A percentile compares a stretch with the other conserved stretches of the same genome.
Conservation (phyloP, 1,284 basidiomycete genomes). For the Heterobasidion annosum region DNA sequence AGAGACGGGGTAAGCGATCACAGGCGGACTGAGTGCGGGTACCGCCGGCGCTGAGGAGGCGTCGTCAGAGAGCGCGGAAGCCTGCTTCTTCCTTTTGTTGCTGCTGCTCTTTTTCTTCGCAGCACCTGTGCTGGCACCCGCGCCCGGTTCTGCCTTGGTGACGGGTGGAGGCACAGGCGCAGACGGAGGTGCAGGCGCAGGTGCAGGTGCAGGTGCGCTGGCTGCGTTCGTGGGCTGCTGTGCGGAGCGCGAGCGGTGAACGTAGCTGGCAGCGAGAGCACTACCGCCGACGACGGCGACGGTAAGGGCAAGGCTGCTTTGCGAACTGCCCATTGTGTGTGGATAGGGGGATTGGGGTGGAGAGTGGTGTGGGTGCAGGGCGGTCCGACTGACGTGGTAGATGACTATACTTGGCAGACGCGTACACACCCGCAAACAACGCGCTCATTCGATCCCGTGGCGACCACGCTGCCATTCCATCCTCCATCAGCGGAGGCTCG, state of each 20-base stretch:
- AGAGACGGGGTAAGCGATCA: conserved; percentile 25
- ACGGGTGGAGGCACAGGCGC: background rate
- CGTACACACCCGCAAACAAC: background rate
- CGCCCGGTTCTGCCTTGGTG: conserved; percentile 7
- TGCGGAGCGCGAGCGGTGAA: conserved; percentile 12
- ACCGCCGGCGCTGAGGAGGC: conserved; percentile 9
- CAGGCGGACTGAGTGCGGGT: conserved; percentile 19
- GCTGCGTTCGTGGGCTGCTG: conserved; percentile 4
- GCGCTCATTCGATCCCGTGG: background rate
- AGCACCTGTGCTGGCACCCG: too few species aligned
- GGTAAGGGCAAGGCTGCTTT: conserved; percentile 33
- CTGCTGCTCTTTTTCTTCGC: conserved; percentile 26
- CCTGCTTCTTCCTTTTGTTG: conserved; percentile 29
- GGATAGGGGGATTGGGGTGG: background rate
- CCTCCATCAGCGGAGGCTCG: background rate
- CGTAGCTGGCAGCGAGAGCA: conserved; percentile 32
- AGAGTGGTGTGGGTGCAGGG: background rate
- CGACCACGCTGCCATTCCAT: background rate
- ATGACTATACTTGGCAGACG: background rate
- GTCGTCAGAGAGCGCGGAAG: conserved; percentile 9
- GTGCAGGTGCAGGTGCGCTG: background rate
- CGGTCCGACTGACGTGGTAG: background rate
- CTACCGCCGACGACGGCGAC: conserved; percentile 33
- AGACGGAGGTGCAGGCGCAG: background rate
- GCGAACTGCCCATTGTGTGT: conserved; percentile 36